Evolutionary conservation across 495 filamentous ascomycete species (phyloP).

Genomic region (Aspergillus egyptiacus): DNA sequence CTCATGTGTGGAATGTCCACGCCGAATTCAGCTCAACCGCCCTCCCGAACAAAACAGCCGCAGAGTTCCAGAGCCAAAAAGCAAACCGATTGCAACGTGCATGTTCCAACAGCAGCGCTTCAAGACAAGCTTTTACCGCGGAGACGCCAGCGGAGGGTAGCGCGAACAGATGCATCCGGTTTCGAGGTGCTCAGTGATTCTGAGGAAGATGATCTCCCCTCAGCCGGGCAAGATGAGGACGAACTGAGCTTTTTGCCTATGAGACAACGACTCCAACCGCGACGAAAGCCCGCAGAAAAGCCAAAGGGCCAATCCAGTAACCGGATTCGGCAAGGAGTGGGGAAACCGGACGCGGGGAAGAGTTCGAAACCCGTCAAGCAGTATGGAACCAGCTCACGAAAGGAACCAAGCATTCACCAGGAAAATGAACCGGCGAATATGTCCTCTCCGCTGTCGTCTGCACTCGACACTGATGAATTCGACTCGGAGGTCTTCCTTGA

Average conservation of each 20-base stretch:
- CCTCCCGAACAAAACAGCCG: slow-evolving; percentile 20
- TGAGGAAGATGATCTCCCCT: slow-evolving; percentile 32
- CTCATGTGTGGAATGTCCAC: slow-evolving; percentile 15
- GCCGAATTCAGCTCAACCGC: slow-evolving; percentile 17
- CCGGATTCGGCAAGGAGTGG: slow-evolving; percentile 1
- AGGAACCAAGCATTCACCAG: slow-evolving; percentile 17
- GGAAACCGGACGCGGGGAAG: slow-evolving; percentile 11
- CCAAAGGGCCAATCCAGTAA: slow-evolving; percentile 15
- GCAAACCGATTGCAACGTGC: slow-evolving; percentile 25
- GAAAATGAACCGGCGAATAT: slow-evolving; percentile 25
- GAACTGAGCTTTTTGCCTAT: slow-evolving; percentile 30
- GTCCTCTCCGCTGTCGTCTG: slow-evolving; percentile 38
- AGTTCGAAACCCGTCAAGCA: background rate
- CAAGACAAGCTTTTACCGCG: slow-evolving; percentile 44
- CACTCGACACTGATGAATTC: slow-evolving; percentile 30
- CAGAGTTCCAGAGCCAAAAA: background rate
- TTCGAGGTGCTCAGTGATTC: slow-evolving; percentile 23
- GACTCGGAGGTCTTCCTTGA: slow-evolving; percentile 22
- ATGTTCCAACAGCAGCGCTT: slow-evolving; percentile 42
- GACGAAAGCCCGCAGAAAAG: slow-evolving; percentile 14
- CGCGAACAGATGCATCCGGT: slow-evolving; percentile 15
- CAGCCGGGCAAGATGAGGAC: slow-evolving; percentile 33
- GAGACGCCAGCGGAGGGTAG: slow-evolving; percentile 30
- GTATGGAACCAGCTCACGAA: slow-evolving; percentile 7
- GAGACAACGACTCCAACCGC: slow-evolving; percentile 20